Percentiles rank a stretch among this genome's conserved stretches.
These are phyloP conservation scores for Penicillium cosmopolitanum DNA, from an alignment of 495 filamentous ascomycete species.

Conservation along the genomic window DNA sequence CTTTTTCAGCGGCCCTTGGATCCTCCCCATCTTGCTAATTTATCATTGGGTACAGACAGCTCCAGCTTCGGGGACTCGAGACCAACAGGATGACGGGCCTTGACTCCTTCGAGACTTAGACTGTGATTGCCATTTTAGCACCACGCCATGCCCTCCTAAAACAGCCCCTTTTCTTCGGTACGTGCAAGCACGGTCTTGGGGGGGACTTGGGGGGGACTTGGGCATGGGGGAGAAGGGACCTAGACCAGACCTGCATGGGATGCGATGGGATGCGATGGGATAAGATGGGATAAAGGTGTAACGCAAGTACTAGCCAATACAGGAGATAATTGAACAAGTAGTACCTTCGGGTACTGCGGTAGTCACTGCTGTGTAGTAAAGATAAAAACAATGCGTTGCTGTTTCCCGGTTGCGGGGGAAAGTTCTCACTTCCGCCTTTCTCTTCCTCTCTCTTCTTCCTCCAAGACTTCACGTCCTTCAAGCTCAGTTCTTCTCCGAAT, in stretches of 20 bases:
- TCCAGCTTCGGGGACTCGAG: background rate
- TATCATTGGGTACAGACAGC: background rate
- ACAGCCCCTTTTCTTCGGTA: conserved; percentile 12
- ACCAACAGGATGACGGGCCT: conserved; percentile 9
- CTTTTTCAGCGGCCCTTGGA: conserved; percentile 10
- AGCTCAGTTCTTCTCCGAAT: background rate
- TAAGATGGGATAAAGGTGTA: background rate
- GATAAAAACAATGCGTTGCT: conserved; percentile 10
- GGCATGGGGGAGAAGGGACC: background rate
- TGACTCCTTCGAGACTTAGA: conserved; percentile 22
- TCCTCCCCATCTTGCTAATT: background rate
- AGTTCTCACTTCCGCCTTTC: background rate
- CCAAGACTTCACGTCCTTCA: background rate
- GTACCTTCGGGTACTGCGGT: background rate
- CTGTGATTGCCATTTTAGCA: conserved; percentile 22
- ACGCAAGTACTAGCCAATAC: background rate
- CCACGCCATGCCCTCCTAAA: conserved; percentile 9
- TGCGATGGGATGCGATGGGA: background rate
- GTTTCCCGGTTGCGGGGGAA: conserved; percentile 7
- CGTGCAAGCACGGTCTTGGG: too few relatives aligned
- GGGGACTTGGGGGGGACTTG: background rate
- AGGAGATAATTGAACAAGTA: background rate
- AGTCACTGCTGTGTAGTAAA: background rate
- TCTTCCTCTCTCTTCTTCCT: conserved; percentile 7
- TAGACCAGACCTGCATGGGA: too few relatives aligned